Conservation (phyloP, 352 stramenopile genomes). For the Thalassiosira livingstoniorum region DNA sequence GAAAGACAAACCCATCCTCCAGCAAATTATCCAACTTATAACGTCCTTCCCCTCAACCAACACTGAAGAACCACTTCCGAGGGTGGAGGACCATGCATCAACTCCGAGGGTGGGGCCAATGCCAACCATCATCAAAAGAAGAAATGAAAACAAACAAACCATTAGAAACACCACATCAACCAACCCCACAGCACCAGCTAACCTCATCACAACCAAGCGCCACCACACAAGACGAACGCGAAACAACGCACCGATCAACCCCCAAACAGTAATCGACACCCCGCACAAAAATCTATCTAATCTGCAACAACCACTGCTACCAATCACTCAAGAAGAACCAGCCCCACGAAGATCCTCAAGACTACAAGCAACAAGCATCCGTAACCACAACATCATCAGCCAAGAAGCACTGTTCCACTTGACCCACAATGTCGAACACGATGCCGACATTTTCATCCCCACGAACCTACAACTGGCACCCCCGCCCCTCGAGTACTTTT, state of each 20-base stretch:
- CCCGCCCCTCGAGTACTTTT: too few species aligned
- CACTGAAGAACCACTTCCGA: background rate
- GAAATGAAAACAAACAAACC: background rate
- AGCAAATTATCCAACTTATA: background rate
- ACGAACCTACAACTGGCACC: conserved; percentile 9
- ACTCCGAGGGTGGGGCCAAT: too few species aligned
- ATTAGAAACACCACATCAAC: conserved; percentile 8
- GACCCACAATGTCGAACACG: background rate
- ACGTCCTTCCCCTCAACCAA: background rate
- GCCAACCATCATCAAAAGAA: background rate
- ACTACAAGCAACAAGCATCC: background rate
- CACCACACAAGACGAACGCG: background rate
- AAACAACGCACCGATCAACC: conserved; percentile 3
- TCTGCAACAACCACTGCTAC: background rate
- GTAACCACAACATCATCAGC: conserved; percentile 1
- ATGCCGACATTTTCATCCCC: background rate
- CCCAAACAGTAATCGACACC: background rate
- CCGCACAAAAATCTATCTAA: background rate
- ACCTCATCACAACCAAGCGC: background rate
- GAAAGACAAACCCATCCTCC: background rate
- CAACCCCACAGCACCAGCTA: conserved; percentile 3
- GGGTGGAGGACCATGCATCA: too few species aligned
- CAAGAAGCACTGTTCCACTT: background rate
- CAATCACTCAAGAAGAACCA: too few species aligned
- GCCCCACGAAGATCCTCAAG: background rate